Conservation (phyloP, 805 yeast genomes). For the Yarrowia sp. region DNA sequence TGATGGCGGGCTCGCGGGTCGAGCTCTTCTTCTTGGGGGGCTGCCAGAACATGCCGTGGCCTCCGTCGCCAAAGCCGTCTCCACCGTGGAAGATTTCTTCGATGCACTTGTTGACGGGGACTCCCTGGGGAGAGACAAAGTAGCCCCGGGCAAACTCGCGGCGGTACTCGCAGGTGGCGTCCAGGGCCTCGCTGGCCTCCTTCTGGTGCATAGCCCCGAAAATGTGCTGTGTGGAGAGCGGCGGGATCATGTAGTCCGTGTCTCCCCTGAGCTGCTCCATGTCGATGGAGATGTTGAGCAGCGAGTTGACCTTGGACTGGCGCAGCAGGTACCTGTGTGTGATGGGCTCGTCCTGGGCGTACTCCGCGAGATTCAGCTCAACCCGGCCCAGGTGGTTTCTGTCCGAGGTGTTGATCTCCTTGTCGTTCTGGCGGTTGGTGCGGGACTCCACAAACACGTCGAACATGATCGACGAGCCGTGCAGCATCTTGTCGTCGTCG, state of each 20-base stretch:
- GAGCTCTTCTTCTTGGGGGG: conserved; percentile 7
- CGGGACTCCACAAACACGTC: conserved; percentile 47
- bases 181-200: conserved; percentile 11
- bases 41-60: conserved; percentile 7
- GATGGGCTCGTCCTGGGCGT: conserved; percentile 51
- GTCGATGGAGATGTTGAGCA: conserved; percentile 59
- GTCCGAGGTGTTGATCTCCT: conserved; percentile 13
- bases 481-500: conserved; percentile 41
- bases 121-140: conserved; percentile 62
- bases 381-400: conserved; percentile 56
- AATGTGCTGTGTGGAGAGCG: conserved; percentile 43
- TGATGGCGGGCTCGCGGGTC: background rate
- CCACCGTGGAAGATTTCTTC: conserved; percentile 74
- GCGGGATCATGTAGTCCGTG: conserved; percentile 45
- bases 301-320: conserved; percentile 79
- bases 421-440: conserved; percentile 42
- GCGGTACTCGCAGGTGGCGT: conserved; percentile 41
- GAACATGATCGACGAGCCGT: conserved; percentile 42
- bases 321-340: conserved; percentile 67
- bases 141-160: conserved; percentile 54
- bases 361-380: conserved; percentile 69
- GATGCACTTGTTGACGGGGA: conserved; percentile 52
- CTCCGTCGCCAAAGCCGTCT: conserved; percentile 47
- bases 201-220: conserved; percentile 51
- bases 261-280: conserved; percentile 49